Base-by-base conservation (phyloP, 345 rosid genomes). In the Corymbia maculata region DNA sequence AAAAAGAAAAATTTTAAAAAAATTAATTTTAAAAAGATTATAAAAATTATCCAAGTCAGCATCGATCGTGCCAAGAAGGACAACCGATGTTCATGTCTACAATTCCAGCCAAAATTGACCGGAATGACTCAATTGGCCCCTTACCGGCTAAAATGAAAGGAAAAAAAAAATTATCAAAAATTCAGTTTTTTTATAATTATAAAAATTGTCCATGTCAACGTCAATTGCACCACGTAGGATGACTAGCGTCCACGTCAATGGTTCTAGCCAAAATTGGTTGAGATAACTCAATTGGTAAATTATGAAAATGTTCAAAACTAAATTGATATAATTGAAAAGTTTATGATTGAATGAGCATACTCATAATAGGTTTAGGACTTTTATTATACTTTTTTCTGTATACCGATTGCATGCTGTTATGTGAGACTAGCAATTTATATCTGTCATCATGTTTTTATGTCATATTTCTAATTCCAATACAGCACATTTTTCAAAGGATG, bases 171-270 rank as follows among this genome's bases (percentile, higher is more conserved):
- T 21, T 55, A 22, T 22, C 9, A 55, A 55, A 55, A 55, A 22
- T 8, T 55, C 61, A 55, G 8, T 55, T 55, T 55, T 3, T 7
- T 7, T 1, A 52, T 8, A 22, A 3, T 8, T 22, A 26, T 2
- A 55, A 55, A 8, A 55, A 55, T 1, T 8, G 1, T 55, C 61
- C 1, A 0, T 2, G 1, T 55, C 61, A 55, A 55, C 2, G 24
- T 55, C 61, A 55, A 55, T 4, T 55, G 22, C 22, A 21, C 22
- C 28, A 9, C 2, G 1, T 55, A 8, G 12, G 12, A 55, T 0
- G 6, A 2, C 1, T 1, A 55, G 22, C 0, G 2, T 55, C 2
- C 1, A 22, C 6, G 2, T 55, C 1, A 55, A 2, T 2, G 3
- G 24, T 55, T 55, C 2, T 22, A 55, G 0, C 0, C 28, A 55